Conservation (phyloP, 208 protist genomes). For the Herpetomonas samuelpessoai region DNA sequence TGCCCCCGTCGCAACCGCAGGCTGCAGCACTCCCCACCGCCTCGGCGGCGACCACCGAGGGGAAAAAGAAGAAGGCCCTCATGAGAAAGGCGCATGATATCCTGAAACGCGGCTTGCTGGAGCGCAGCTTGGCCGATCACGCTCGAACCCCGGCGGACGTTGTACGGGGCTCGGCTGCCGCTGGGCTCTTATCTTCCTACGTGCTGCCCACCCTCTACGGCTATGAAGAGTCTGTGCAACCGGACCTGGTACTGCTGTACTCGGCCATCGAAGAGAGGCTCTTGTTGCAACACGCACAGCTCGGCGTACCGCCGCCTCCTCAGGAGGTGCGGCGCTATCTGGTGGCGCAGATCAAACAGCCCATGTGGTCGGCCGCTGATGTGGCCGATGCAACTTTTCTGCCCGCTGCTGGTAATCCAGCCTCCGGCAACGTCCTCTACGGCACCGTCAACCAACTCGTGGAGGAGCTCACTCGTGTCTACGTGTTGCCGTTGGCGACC, state of each 20-base stretch:
- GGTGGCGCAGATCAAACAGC: conserved; percentile 25
- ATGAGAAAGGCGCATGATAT: background rate
- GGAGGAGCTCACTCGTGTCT: conserved; percentile 58
- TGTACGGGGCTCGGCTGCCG: background rate
- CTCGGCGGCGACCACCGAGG: too few species aligned
- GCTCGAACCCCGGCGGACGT: background rate
- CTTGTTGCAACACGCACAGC: conserved; percentile 24
- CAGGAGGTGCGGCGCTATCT: conserved; percentile 28
- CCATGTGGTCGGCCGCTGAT: conserved; percentile 53
- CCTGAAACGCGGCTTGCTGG: conserved; percentile 3
- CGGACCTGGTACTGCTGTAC: conserved; percentile 27
- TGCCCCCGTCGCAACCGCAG: too few species aligned
- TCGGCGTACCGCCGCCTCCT: conserved; percentile 17
- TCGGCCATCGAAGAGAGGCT: conserved; percentile 21
- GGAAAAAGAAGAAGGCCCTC: background rate
- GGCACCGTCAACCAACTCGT: conserved; percentile 64
- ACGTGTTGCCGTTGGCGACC: conserved; percentile 22
- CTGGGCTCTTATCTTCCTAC: background rate
- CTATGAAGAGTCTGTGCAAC: conserved; percentile 18
- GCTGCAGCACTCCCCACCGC: too few species aligned
- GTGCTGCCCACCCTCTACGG: conserved; percentile 29
- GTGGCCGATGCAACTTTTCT: conserved; percentile 31
- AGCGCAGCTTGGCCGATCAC: background rate
- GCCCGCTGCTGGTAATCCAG: conserved; percentile 14
- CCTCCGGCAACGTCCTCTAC: conserved; percentile 30